Evolutionary conservation across 257 asterid species (phyloP).

Genomic region (Solanum phureja): DNA sequence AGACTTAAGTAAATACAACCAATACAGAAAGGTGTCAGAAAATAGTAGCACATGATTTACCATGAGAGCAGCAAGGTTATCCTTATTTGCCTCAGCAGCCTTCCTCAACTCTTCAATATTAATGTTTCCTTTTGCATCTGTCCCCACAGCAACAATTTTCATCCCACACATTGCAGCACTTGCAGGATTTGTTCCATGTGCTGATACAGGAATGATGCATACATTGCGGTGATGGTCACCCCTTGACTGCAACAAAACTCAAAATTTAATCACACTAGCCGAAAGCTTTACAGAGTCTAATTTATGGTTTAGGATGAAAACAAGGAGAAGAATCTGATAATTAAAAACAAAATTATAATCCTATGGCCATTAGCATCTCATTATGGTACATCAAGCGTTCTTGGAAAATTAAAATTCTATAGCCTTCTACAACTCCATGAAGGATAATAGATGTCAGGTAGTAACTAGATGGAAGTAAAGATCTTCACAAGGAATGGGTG

Average conservation of each 20-base stretch:
- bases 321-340: background rate
- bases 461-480: background rate
- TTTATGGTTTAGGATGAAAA: background rate
- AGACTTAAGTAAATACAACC: background rate
- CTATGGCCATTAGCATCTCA: background rate
- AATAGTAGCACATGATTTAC: conserved; percentile 18
- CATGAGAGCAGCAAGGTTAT: conserved; percentile 86
- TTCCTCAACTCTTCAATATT: conserved; percentile 76
- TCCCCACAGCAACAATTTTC: conserved; percentile 96
- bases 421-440: background rate
- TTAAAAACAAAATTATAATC: background rate
- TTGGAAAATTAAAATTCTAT: background rate
- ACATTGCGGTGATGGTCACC: conserved; percentile 95
- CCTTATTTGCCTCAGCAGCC: conserved; percentile 85
- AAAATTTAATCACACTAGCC: background rate
- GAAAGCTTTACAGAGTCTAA: background rate
- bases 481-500: background rate
- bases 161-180: conserved; percentile 99
- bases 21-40: background rate
- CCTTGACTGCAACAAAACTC: conserved; percentile 53
- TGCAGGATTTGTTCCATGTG: conserved; percentile 99
- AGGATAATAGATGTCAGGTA: background rate
- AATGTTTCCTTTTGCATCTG: conserved; percentile 97
- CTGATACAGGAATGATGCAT: conserved; percentile 97
- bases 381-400: background rate